Evolutionary conservation across 306 rosid genomes (phyloP), one percentile per base, ranked within the genome.

Genomic region (Biancaea sappan): DNA sequence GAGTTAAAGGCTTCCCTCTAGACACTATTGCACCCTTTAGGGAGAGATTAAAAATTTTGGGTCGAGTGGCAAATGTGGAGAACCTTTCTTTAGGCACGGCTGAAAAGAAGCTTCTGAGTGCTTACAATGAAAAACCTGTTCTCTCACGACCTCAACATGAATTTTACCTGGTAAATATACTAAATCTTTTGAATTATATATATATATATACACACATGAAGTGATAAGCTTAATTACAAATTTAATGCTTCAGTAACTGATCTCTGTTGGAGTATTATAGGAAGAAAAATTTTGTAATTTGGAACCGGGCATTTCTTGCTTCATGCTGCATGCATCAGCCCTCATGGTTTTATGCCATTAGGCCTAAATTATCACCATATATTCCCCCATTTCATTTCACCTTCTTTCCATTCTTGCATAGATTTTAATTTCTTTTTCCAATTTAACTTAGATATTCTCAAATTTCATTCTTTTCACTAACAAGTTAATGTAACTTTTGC

Each of bases 111-210:
- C 87, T 94, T 29, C 83, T 94, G 92, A 92, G 81, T 76, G 93
- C 97, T 31, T 94, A 88, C 89, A 94, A 94, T n/a, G 98, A 94
- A 86, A 94, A 88, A 37, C 98, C 98, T 75, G 89, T 92, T 54
- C 96, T 94, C 74, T 90, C 99, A 11, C 97, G 99, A 9, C 99
- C 99, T 48, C 99, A 94, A 47, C 99, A 94, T 10, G 99, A 94
- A 66, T 94, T 92, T 86, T 94, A 63, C 87, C 76, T 87, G 95
- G 99, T 94, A 81, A 72, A 29, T 74, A 63, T 72, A 37, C 34
- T 60, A 9, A 37, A 31, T 56, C 22, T 41, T 61, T 63, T 50
- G 4, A 4, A 47, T 2, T 29, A 10, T 31, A 61, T 46, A 5
- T 56, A 26, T 13, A 56, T 56, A 28, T 26, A 15, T 15, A n/a